These are phyloP conservation scores for Epichloe gansuensis DNA, from an alignment of 2,329 filamentous ascomycete species.

Conservation along the genomic window DNA sequence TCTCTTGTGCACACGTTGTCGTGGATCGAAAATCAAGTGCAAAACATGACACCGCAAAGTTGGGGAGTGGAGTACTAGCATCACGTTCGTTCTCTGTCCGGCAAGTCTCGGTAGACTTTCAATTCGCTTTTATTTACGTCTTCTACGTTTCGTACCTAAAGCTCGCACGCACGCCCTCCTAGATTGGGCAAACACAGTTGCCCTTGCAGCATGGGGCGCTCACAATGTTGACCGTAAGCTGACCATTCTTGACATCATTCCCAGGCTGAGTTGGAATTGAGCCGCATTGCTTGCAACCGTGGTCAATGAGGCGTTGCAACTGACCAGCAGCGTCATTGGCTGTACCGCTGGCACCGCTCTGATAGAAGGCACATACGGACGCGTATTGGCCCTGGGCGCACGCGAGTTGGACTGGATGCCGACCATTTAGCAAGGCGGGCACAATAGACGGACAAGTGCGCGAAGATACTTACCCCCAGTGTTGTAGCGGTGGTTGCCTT, in stretches of 20 bases:
- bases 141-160: no score
- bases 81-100: no score
- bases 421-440: background rate
- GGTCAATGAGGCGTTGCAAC: conserved; percentile 8
- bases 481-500: conserved; percentile 7
- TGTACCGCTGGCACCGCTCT: conserved; percentile 8
- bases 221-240: conserved; percentile 10
- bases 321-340: conserved; percentile 7
- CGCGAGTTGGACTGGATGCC: conserved; percentile 8
- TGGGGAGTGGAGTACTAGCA: no score
- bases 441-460: background rate
- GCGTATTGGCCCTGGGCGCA: conserved; percentile 8
- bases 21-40: no score
- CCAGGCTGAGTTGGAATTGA: conserved; percentile 9
- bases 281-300: conserved; percentile 8
- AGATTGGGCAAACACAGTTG: conserved; percentile 4
- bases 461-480: conserved; percentile 5
- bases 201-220: conserved; percentile 8
- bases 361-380: conserved; percentile 10
- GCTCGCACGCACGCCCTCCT: background rate
- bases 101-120: no score
- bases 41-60: no score
- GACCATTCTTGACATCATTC: conserved; percentile 10
- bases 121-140: no score
- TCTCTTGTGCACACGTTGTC: no score